Percentiles rank a stretch among this genome's conserved stretches.
Evolutionary conservation across 441 rosid species (phyloP).

Genomic region (Erysimum cheiri): DNA sequence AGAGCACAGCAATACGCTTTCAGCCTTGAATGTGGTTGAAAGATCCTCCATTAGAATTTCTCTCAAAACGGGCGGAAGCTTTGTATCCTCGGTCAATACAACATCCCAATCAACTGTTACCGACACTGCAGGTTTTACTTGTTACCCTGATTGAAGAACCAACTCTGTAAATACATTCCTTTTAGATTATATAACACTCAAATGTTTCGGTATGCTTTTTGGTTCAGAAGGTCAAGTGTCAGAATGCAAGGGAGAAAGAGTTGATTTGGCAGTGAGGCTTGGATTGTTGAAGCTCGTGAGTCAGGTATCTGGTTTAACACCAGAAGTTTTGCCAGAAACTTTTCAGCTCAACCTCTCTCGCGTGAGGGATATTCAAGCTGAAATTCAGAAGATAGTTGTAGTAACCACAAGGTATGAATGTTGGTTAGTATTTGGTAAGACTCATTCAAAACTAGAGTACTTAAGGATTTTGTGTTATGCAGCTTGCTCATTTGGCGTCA

Average conservation of each 20-base stretch:
- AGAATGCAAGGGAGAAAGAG: slow-evolving; percentile 76
- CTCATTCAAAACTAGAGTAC: background rate
- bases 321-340: slow-evolving; percentile 74
- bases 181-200: background rate
- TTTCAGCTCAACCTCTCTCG: slow-evolving; percentile 69
- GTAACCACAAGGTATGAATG: slow-evolving; percentile 65
- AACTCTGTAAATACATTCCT: background rate
- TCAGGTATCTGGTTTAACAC: slow-evolving; percentile 64
- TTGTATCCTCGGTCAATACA: slow-evolving; percentile 41
- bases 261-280: slow-evolving; percentile 77
- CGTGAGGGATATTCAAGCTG: slow-evolving; percentile 74
- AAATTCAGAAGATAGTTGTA: slow-evolving; percentile 82
- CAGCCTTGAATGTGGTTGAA: slow-evolving; percentile 51
- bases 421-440: background rate
- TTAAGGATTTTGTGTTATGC: slow-evolving; percentile 29
- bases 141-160: slow-evolving; percentile 13
- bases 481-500: slow-evolving; percentile 90
- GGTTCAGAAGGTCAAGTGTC: slow-evolving; percentile 51
- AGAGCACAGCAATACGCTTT: slow-evolving; percentile 62
- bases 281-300: slow-evolving; percentile 80
- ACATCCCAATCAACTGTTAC: slow-evolving; percentile 37
- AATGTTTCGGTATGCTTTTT: slow-evolving; percentile 9
- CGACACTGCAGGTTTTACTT: slow-evolving; percentile 50
- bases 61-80: slow-evolving; percentile 81
- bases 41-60: slow-evolving; percentile 54